phyloP scores from a whole-genome alignment of 2,329 filamentous ascomycete genomes.

The Grosmannia huntii region DNA sequence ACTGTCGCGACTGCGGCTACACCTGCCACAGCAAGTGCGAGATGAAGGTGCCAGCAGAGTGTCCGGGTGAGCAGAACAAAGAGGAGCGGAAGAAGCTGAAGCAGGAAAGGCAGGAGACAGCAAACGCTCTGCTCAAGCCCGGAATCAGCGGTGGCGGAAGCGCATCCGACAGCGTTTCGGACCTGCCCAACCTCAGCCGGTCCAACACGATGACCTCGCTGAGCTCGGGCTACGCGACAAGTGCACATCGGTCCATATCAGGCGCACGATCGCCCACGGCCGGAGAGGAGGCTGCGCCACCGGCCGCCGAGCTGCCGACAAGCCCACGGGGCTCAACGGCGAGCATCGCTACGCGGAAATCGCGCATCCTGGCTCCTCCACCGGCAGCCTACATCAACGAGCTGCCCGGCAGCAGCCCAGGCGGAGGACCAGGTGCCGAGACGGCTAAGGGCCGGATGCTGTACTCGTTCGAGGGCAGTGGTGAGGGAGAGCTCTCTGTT shows the following conservation, averaged over 20 bases:
- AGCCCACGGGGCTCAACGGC: slow-evolving; percentile 20
- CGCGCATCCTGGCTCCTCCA: slow-evolving; percentile 76
- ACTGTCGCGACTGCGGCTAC: slow-evolving; percentile 92
- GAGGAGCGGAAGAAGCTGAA: slow-evolving; percentile 95
- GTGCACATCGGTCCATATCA: slow-evolving; percentile 63
- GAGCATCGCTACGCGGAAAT: slow-evolving; percentile 34
- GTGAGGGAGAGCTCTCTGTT: slow-evolving; percentile 70
- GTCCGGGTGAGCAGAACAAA: slow-evolving; percentile 84
- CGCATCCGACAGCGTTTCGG: slow-evolving; percentile 36
- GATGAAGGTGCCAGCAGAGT: slow-evolving; percentile 95
- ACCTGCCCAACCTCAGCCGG: slow-evolving; percentile 57
- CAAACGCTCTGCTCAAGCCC: slow-evolving; percentile 46
- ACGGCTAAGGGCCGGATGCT: slow-evolving; percentile 77
- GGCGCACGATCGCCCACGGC: slow-evolving; percentile 37
- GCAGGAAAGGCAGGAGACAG: slow-evolving; percentile 66
- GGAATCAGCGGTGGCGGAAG: slow-evolving; percentile 13
- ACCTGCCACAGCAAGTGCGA: slow-evolving; percentile 98
- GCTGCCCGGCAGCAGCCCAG: slow-evolving; percentile 38
- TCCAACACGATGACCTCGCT: slow-evolving; percentile 84
- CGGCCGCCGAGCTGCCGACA: slow-evolving; percentile 24
- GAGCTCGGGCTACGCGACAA: slow-evolving; percentile 76
- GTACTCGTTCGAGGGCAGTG: slow-evolving; percentile 70
- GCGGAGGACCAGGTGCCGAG: slow-evolving; percentile 23
- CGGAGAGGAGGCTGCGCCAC: slow-evolving; percentile 18
- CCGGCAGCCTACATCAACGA: slow-evolving; percentile 68